Percentiles rank a stretch among this genome's conserved stretches.
Conservation (phyloP, 768 basidiomycete genomes). For the Tremella fuciformis region DNA sequence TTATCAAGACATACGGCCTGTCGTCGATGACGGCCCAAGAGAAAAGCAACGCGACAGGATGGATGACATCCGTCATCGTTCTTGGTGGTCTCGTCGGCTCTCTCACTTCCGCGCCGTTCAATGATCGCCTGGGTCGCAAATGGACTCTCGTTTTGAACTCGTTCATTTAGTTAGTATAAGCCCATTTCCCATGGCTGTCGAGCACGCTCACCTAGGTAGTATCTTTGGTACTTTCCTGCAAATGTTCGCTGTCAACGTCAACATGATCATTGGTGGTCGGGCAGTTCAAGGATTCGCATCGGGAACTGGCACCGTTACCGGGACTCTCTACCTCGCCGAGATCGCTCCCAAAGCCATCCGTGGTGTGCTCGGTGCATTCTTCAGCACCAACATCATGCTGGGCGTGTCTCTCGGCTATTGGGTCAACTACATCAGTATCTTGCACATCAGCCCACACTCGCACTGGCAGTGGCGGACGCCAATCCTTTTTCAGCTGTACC, state of each 20-base stretch:
- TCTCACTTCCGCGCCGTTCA: constrained; percentile 58
- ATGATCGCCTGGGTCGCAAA: constrained; percentile 58
- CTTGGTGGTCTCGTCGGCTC: constrained; percentile 60
- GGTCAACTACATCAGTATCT: constrained; percentile 9
- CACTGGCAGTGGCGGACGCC: constrained; percentile 4
- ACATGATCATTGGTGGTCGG: no score
- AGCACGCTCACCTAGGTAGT: no score
- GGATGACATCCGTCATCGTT: constrained; percentile 2
- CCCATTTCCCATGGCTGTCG: no score
- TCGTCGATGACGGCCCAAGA: background rate
- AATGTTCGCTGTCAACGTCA: no score
- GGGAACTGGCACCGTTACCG: constrained; percentile 9
- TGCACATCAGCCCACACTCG: background rate
- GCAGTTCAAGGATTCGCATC: background rate
- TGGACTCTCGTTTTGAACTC: constrained; percentile 56
- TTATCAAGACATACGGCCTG: no score
- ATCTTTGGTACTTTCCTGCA: no score
- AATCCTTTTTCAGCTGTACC: no score
- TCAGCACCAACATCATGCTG: constrained; percentile 11
- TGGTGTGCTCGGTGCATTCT: constrained; percentile 10
- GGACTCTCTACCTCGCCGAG: constrained; percentile 10
- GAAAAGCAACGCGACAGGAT: constrained; percentile 8
- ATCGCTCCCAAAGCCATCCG: constrained; percentile 13
- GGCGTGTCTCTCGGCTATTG: constrained; percentile 10
- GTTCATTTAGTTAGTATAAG: background rate